Conservation (phyloP, 2,329 filamentous ascomycete species). For the Fusarium sublunatum region DNA sequence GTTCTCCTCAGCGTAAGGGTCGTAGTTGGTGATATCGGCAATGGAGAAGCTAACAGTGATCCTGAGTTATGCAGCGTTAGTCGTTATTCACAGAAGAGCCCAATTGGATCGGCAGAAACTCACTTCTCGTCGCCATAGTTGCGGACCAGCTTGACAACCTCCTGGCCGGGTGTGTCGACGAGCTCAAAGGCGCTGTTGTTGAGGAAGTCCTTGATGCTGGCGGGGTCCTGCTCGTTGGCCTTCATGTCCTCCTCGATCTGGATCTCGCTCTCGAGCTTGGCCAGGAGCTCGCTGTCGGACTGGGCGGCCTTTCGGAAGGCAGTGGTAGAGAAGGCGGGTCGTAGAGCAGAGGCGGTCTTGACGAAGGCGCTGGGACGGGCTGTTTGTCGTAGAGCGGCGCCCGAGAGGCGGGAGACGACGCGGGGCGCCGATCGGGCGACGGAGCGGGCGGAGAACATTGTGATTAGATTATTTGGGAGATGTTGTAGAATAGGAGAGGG, state of each 20-base stretch:
- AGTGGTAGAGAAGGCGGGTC: slow-evolving; percentile 59
- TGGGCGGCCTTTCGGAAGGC: slow-evolving; percentile 58
- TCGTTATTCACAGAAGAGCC: slow-evolving; percentile 11
- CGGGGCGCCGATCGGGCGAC: slow-evolving; percentile 75
- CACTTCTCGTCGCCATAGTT: slow-evolving; percentile 90
- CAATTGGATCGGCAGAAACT: slow-evolving; percentile 49
- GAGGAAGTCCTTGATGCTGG: slow-evolving; percentile 87
- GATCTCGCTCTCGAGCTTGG: slow-evolving; percentile 88
- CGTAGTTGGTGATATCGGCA: slow-evolving; percentile 55
- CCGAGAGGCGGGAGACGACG: slow-evolving; percentile 67
- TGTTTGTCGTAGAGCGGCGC: slow-evolving; percentile 62
- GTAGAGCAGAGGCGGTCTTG: slow-evolving; percentile 55
- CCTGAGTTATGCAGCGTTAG: slow-evolving; percentile 44
- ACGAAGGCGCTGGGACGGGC: slow-evolving; percentile 62
- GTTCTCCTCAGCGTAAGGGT: slow-evolving; percentile 54
- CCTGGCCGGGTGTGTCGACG: slow-evolving; percentile 82
- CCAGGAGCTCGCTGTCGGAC: slow-evolving; percentile 81
- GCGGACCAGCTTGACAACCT: slow-evolving; percentile 87
- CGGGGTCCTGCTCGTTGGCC: slow-evolving; percentile 75
- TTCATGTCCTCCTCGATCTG: slow-evolving; percentile 85
- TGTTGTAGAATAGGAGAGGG: not conserved
- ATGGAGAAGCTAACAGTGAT: slow-evolving; percentile 60
- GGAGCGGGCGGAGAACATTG: slow-evolving; percentile 77
- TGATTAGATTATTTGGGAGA: slow-evolving; percentile 44
- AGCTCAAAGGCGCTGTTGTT: slow-evolving; percentile 87